Base-by-base conservation (phyloP, 768 basidiomycete species). In the Sarcodon sp. region DNA sequence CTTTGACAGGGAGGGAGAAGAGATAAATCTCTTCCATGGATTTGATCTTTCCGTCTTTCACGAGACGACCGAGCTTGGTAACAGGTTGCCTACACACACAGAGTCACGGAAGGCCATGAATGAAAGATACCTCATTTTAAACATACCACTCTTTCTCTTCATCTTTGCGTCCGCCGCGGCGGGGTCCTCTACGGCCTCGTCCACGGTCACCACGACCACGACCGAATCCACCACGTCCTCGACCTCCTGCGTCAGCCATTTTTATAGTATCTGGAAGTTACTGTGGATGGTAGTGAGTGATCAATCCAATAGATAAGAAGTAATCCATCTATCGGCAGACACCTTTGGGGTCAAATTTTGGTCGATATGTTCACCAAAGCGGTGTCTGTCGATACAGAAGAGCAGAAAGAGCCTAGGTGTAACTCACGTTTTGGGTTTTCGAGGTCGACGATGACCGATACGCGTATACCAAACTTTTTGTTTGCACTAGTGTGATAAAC, bases 11-110 rank as follows among this genome's bases (percentile, higher is more conserved):
- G 54, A 99, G 86, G 27, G 96, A 99, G 83, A 98, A 99, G 63
- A 99, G 92, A 72, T 98, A 99, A 69, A 98, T 97, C 66, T 99
- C 96, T 66, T 99, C 96, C 80, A 99, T 93, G 44, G 92, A 96
- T 72, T 94, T 97, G 75, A 99, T 97, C 74, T 98, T 98, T 58
- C 94, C 94, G 60, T 98, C 96, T 72, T 96, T 97, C 41, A 97
- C 93, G 62, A 99, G 80, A 69, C 96, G 93, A 52, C 96, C 96
- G 57, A 99, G 87, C 68, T 98, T 99, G 66, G 96, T 98, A 69
- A 97, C 93, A 59, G 96, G 94, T 53, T 83, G 82, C 92, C 90
- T 92, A 58, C 3, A 18, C 39, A 11, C n/a, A 35, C 52, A 44
- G 44, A 43, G 35, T 35, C 13, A n/a, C 51, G 50, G 46, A 54